Conservation (phyloP, 192 early-diverging fungal genomes). For the Podila clonocystis region DNA sequence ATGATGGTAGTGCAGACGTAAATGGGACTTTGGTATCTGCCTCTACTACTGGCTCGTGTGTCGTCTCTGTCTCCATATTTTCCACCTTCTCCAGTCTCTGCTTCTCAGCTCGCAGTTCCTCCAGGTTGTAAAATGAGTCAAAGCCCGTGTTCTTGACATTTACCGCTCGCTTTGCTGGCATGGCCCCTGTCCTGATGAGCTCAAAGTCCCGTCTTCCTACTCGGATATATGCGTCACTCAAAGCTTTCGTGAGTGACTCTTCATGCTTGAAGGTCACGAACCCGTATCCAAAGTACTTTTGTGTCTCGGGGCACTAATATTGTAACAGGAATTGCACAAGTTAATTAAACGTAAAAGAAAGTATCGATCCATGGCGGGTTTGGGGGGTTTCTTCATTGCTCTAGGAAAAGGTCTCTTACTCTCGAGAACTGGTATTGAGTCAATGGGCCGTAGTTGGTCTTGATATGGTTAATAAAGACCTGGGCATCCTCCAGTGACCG, state of each 20-base stretch:
- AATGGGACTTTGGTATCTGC: background rate
- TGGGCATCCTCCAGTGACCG: slow-evolving; percentile 41
- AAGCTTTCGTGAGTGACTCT: slow-evolving; percentile 35
- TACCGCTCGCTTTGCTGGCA: slow-evolving; percentile 1
- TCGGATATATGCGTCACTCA: slow-evolving; percentile 32
- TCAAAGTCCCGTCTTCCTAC: slow-evolving; percentile 41
- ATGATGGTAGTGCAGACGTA: slow-evolving; percentile 5
- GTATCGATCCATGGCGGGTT: background rate
- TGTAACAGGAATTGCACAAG: background rate
- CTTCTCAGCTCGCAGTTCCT: slow-evolving; percentile 21
- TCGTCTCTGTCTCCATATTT: background rate
- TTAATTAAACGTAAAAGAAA: background rate
- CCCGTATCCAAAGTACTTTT: slow-evolving; percentile 46
- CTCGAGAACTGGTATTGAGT: slow-evolving; percentile 45
- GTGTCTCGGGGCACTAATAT: slow-evolving; percentile 39
- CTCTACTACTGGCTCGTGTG: background rate
- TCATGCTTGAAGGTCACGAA: slow-evolving; percentile 42
- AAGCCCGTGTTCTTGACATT: slow-evolving; percentile 30
- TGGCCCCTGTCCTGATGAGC: slow-evolving; percentile 20
- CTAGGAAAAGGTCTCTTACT: slow-evolving; percentile 5
- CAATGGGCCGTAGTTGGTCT: slow-evolving; percentile 34
- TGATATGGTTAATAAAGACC: slow-evolving; percentile 47
- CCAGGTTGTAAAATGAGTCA: slow-evolving; percentile 19
- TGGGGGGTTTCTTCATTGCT: background rate
- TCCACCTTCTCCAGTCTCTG: background rate